phyloP scores from a whole-genome alignment of 805 yeast genomes.

The Kodamaea kakaduensis region DNA sequence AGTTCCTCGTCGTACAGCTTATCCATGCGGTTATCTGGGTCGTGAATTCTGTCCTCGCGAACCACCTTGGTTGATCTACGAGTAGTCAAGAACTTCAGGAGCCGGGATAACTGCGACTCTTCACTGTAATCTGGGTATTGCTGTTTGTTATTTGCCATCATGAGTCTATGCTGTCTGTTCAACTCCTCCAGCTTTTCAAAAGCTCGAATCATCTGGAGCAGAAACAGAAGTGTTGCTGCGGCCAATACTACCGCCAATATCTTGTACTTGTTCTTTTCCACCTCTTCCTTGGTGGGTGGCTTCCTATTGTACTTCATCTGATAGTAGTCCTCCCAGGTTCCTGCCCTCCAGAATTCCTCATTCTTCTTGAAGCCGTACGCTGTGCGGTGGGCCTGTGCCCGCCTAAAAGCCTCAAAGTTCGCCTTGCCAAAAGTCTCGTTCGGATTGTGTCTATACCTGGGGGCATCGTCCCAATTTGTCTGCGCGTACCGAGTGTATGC shows the following conservation, averaged over 20 bases:
- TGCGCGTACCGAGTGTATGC: conserved; percentile 26
- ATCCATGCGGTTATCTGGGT: conserved; percentile 13
- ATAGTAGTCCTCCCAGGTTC: conserved; percentile 63
- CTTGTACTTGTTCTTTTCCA: conserved; percentile 41
- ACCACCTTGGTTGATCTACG: conserved; percentile 27
- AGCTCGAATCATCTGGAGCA: conserved; percentile 39
- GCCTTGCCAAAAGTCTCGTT: conserved; percentile 10
- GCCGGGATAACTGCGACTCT: conserved; percentile 27
- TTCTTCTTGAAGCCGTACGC: conserved; percentile 28
- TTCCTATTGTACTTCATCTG: conserved; percentile 32
- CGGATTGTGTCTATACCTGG: conserved; percentile 9
- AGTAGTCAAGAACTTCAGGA: conserved; percentile 31
- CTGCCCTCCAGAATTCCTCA: conserved; percentile 56
- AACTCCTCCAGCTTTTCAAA: conserved; percentile 35
- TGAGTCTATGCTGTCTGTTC: conserved; percentile 19
- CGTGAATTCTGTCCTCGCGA: conserved; percentile 13
- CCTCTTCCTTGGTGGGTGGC: conserved; percentile 38
- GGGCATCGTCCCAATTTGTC: conserved; percentile 17
- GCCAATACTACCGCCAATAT: conserved; percentile 40
- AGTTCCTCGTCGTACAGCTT: conserved; percentile 26
- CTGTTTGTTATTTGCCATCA: conserved; percentile 14
- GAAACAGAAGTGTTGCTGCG: conserved; percentile 32
- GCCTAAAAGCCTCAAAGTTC: conserved; percentile 31
- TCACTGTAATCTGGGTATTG: background rate
- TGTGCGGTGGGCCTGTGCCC: conserved; percentile 37